Base-by-base conservation (phyloP, 2,329 filamentous ascomycete species). In the Microcyclospora pomicola region DNA sequence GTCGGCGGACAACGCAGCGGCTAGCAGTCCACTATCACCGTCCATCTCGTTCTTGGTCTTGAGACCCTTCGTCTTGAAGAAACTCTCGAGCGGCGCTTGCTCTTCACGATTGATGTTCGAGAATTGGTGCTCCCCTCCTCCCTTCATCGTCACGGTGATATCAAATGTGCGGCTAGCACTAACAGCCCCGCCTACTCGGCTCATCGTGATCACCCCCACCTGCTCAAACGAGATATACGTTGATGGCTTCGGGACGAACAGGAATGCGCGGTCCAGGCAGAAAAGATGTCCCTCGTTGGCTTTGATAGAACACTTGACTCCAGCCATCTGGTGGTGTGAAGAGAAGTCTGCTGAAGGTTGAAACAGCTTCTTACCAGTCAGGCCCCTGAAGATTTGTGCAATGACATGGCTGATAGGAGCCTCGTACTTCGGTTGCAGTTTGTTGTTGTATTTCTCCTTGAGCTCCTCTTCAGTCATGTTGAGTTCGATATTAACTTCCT, bases 261-360 rank as follows among this genome's bases (percentile, higher is more conserved):
- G 92, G 62, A 98, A 93, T 6, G 87, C 88, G 65, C 95, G 95
- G 63, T 98, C 91, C 49, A 98, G 67, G 59, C 87, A 95, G 73
- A 93, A 98, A 36, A 98, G 69, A 57, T 94, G 87, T 43, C 92
- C 91, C 65, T 98, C 91, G 61, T 92, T 95, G 38, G 92, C 92
- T 66, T 98, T 98, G 75, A 98, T 95, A n/a, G 87, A 93, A 63
- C 91, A 98, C 66, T 98, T 98, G 63, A 98, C 92, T 41, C 91
- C 91, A 49, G 80, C 84, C 61, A 95, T 87, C 53, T 82, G 77
- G 59, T 94, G 86, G 64, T 96, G 91, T 49, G 82, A 92, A 57
- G 80, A 72, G 64, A 98, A 98, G 61, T 95, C 87, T 62, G 88
- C 88, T 34, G 87, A 91, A 2, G 91, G 91, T 44, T 82, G 83